phyloP scores from a whole-genome alignment of 768 basidiomycete genomes.

The Dentipellis fragilis region DNA sequence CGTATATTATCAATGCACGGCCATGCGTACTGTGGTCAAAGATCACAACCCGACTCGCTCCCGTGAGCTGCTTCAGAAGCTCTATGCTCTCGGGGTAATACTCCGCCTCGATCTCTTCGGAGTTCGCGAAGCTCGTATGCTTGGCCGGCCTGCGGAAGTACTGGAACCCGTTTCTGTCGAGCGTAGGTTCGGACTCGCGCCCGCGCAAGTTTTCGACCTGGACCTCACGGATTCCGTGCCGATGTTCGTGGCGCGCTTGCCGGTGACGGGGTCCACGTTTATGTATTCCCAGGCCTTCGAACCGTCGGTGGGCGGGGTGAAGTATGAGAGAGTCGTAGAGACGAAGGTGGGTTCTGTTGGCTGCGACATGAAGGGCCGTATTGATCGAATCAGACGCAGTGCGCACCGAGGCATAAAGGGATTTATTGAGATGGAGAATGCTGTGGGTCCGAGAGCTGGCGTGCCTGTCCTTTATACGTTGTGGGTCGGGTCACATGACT shows the following conservation, averaged over 20 bases:
- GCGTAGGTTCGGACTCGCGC: conserved; percentile 31
- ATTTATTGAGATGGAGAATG: no score
- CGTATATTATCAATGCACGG: no score
- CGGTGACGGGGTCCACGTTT: conserved; percentile 16
- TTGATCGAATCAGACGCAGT: no score
- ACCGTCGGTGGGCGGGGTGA: conserved; percentile 17
- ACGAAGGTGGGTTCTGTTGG: conserved; percentile 6
- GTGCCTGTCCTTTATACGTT: no score
- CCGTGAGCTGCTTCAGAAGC: conserved; percentile 48
- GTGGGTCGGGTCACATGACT: no score
- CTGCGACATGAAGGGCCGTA: no score
- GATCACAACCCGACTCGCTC: conserved; percentile 46
- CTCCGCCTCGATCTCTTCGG: conserved; percentile 37
- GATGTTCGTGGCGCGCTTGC: conserved; percentile 29
- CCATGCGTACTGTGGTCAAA: conserved; percentile 53
- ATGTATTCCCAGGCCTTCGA: conserved; percentile 17
- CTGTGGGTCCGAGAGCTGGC: no score
- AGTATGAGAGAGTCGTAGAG: conserved; percentile 13
- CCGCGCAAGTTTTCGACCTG: conserved; percentile 48
- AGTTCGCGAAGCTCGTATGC: conserved; percentile 37
- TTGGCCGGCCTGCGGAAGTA: conserved; percentile 29
- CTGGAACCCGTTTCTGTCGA: conserved; percentile 46
- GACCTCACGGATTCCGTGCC: conserved; percentile 21
- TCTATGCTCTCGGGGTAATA: conserved; percentile 56
- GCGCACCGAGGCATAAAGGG: no score